These are phyloP conservation scores for Saturnispora kantuleensis DNA, from an alignment of 805 yeast species.

Conservation along the genomic window DNA sequence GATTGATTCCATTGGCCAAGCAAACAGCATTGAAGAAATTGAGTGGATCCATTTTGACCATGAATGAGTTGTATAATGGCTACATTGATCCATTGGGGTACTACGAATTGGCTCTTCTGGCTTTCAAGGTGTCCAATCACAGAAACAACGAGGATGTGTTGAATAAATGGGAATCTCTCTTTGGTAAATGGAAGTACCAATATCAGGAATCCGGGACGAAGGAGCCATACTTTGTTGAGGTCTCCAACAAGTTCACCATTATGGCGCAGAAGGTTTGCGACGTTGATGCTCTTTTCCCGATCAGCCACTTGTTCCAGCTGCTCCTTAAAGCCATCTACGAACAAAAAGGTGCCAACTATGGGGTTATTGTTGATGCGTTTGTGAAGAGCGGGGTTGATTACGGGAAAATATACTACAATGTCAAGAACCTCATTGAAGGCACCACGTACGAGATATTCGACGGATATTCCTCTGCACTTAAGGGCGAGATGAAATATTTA, in stretches of 20 bases:
- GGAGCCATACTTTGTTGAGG: slow-evolving; percentile 31
- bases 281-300: slow-evolving; percentile 74
- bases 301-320: slow-evolving; percentile 57
- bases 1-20: slow-evolving; percentile 41
- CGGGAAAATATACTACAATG: slow-evolving; percentile 54
- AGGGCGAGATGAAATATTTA: slow-evolving; percentile 52
- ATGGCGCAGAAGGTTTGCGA: slow-evolving; percentile 54
- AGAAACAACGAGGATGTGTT: slow-evolving; percentile 75
- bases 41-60: slow-evolving; percentile 54
- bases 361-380: slow-evolving; percentile 53
- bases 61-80: slow-evolving; percentile 74
- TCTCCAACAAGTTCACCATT: slow-evolving; percentile 31
- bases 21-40: slow-evolving; percentile 42
- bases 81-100: slow-evolving; percentile 85
- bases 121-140: slow-evolving; percentile 78
- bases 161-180: slow-evolving; percentile 68
- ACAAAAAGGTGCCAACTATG: slow-evolving; percentile 26
- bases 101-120: slow-evolving; percentile 66
- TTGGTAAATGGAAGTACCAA: slow-evolving; percentile 39
- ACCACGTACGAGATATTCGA: slow-evolving; percentile 42
- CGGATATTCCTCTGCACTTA: slow-evolving; percentile 30
- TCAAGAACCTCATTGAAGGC: slow-evolving; percentile 55
- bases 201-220: slow-evolving; percentile 17
- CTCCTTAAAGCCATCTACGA: slow-evolving; percentile 44
- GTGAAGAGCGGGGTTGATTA: slow-evolving; percentile 52